Evolutionary conservation across 169 alveolate species (phyloP), one percentile per base, ranked within the genome.

Genomic region (Toxoplasma gondii): DNA sequence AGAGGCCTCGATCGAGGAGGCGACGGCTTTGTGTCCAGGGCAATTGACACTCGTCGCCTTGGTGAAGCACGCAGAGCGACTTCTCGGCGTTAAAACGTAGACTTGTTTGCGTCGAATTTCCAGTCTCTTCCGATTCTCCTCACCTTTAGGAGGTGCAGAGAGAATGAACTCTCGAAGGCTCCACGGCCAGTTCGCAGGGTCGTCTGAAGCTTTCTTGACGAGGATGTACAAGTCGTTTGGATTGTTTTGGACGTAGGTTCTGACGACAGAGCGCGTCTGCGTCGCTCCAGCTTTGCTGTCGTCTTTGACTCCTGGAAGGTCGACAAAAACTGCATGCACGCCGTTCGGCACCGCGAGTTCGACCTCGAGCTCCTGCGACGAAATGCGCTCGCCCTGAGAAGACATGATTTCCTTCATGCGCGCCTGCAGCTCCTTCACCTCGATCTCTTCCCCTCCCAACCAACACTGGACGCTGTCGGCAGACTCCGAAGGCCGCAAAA

Each of bases 151-250:
- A 29, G 96, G 96, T 0, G 97, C 95, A 24, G 96, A 95, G 80
- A 97, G 94, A 41, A 97, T 97, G 95, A 97, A 97, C 94, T 97
- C 98, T 86, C 96, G 91, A 39, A 97, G 88, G 81, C 96, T 95
- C 97, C 98, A 97, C 17, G 99, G 99, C 99, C 99, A 97, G 93
- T 98, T 98, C 80, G 98, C 98, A 22, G 99, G 99, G 84, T 98
- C 99, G 84, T 98, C 99, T 34, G 98, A 94, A 49, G 98, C 98
- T 94, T 97, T 98, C 86, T 97, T 98, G 39, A 98, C 99, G 88
- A 97, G 95, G 39, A 98, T 95, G 92, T 98, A 98, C 86, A 98
- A 94, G 87, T 98, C 99, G 93, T 98, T 97, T n/a, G 99, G 99
- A 94, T 97, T 97, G 91, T 96, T 97, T 45, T 94, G 94, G 54